Conservation (phyloP, 805 yeast species). For the Saturnispora sekii region DNA sequence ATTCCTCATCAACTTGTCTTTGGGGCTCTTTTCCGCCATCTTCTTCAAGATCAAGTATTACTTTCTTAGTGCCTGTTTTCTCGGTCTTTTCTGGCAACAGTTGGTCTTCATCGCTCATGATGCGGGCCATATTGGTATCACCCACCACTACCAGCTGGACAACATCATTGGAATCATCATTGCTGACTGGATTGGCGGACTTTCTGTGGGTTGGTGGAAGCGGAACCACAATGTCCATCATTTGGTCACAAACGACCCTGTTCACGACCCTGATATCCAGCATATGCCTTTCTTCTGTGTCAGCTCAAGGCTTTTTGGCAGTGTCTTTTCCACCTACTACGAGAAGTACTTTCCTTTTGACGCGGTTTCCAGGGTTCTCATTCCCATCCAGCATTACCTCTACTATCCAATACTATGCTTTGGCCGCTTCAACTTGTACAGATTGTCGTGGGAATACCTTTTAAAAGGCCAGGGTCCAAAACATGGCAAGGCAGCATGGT, state of each 20-base stretch:
- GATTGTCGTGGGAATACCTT: conserved; percentile 72
- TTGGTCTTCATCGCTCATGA: conserved; percentile 82
- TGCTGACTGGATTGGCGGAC: conserved; percentile 79
- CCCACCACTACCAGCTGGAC: conserved; percentile 72
- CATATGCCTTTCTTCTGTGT: conserved; percentile 89
- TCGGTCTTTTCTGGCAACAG: conserved; percentile 86
- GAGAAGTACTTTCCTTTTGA: conserved; percentile 62
- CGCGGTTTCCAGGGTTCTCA: conserved; percentile 42
- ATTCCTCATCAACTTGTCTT: conserved; percentile 43
- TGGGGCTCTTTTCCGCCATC: conserved; percentile 41
- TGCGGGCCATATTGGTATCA: conserved; percentile 77
- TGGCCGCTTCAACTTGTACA: conserved; percentile 78
- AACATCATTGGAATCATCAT: conserved; percentile 62
- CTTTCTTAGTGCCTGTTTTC: conserved; percentile 46
- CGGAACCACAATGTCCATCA: conserved; percentile 92
- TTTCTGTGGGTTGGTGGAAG: conserved; percentile 93
- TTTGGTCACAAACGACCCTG: conserved; percentile 82
- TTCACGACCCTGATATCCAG: conserved; percentile 91
- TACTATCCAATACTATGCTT: conserved; percentile 75
- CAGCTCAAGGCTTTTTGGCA: conserved; percentile 55
- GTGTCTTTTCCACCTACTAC: conserved; percentile 73
- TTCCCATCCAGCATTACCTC: conserved; percentile 58
- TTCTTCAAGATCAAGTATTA: conserved; percentile 39
- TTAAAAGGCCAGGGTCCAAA: conserved; percentile 71
- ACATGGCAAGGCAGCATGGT: conserved; percentile 78